Conservation (phyloP, 352 stramenopile genomes). For the Globisporangium sylvaticum region DNA sequence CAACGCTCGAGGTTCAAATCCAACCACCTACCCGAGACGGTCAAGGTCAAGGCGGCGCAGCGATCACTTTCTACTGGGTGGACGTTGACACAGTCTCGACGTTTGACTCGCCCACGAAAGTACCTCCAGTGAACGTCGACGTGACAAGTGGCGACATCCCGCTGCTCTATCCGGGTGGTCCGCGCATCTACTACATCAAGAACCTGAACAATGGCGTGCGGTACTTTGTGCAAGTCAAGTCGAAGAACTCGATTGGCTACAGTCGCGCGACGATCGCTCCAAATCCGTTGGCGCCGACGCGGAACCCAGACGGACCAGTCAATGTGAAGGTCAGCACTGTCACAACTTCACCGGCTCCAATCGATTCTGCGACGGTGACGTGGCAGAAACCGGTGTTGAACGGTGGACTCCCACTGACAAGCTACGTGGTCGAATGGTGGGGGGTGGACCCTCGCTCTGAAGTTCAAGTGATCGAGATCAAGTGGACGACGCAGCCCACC, state of each 20-base stretch:
- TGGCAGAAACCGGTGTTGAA: conserved; percentile 64
- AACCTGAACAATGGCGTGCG: conserved; percentile 62
- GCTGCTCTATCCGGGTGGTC: conserved; percentile 55
- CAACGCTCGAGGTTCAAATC: conserved; percentile 72
- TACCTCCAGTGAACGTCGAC: conserved; percentile 35
- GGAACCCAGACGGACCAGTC: conserved; percentile 37
- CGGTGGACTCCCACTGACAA: conserved; percentile 60
- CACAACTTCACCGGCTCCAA: conserved; percentile 38
- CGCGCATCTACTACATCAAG: conserved; percentile 65
- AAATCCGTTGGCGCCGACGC: conserved; percentile 48
- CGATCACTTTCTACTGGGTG: conserved; percentile 60
- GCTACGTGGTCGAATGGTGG: conserved; percentile 87
- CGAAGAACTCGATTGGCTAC: conserved; percentile 63
- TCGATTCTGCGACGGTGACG: conserved; percentile 51
- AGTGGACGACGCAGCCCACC: conserved; percentile 64
- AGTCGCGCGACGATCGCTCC: conserved; percentile 60
- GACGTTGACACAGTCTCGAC: conserved; percentile 69
- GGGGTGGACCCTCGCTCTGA: conserved; percentile 41
- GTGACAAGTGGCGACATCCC: conserved; percentile 27
- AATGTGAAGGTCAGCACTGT: conserved; percentile 63
- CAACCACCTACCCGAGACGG: conserved; percentile 66
- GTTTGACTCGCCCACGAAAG: conserved; percentile 59
- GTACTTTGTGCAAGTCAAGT: conserved; percentile 87
- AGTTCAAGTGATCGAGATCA: conserved; percentile 85
- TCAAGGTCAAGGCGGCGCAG: conserved; percentile 33